These are phyloP conservation scores for Ogataea wickerhamii DNA, from an alignment of 805 yeast species.

Conservation along the genomic window DNA sequence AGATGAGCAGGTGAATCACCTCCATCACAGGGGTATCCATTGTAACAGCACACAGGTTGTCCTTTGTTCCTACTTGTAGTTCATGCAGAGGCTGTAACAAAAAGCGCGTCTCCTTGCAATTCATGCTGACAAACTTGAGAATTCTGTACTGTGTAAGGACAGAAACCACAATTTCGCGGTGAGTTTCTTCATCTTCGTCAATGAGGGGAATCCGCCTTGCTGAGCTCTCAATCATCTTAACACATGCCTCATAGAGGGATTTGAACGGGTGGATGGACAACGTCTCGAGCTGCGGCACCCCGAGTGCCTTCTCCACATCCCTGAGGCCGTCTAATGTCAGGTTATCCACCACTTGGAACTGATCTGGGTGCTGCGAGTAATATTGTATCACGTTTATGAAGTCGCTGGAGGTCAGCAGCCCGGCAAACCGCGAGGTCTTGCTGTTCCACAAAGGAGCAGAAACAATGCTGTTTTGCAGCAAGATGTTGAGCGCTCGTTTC, in stretches of 20 bases:
- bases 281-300: conserved; percentile 82
- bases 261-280: conserved; percentile 87
- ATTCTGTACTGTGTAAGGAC: conserved; percentile 96
- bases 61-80: conserved; percentile 57
- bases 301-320: conserved; percentile 83
- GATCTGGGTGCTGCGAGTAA: conserved; percentile 84
- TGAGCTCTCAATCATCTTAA: conserved; percentile 79
- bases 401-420: conserved; percentile 86
- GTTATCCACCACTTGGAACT: conserved; percentile 82
- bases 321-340: conserved; percentile 79
- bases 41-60: conserved; percentile 68
- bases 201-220: conserved; percentile 93
- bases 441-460: conserved; percentile 98
- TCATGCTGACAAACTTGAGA: conserved; percentile 89
- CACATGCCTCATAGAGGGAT: conserved; percentile 88
- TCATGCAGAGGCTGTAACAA: conserved; percentile 71
- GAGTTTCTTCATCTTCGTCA: conserved; percentile 89
- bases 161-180: conserved; percentile 89
- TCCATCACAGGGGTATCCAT: conserved; percentile 93
- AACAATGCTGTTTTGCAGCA: conserved; percentile 89
- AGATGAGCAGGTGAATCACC: conserved; percentile 77
- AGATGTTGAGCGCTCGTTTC: conserved; percentile 83
- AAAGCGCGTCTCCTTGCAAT: conserved; percentile 90
- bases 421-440: conserved; percentile 85
- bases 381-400: conserved; percentile 94